Percentiles rank a stretch among this genome's conserved stretches.
Evolutionary conservation across 495 filamentous ascomycete genomes (phyloP).

Genomic region (Geopyxis carbonaria): DNA sequence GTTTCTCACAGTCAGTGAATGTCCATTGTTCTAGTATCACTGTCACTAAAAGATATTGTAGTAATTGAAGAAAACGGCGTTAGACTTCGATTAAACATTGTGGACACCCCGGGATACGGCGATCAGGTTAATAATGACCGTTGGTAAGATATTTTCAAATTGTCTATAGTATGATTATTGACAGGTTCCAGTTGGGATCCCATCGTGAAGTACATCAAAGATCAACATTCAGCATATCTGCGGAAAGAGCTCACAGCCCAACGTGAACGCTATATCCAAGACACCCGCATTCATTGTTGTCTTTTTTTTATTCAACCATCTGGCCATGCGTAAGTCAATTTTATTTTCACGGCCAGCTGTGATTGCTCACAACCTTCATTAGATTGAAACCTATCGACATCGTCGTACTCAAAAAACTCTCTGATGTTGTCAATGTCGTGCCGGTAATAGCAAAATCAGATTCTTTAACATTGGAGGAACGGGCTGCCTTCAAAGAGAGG

Average conservation of each 20-base stretch:
- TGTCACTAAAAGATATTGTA: constrained; percentile 67
- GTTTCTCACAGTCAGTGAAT: constrained; percentile 66
- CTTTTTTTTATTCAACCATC: constrained; percentile 99
- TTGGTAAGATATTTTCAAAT: constrained; percentile 36
- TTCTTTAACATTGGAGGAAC: constrained; percentile 88
- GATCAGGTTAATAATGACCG: constrained; percentile 71
- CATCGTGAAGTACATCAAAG: constrained; percentile 99
- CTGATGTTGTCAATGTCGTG: constrained; percentile 97
- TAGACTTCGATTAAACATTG: constrained; percentile 60
- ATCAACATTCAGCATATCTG: constrained; percentile 98
- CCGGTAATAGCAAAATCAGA: constrained; percentile 98
- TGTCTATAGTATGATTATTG: too few species aligned
- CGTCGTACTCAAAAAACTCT: constrained; percentile 96
- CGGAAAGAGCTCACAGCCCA: constrained; percentile 99
- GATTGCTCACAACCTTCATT: constrained; percentile 6
- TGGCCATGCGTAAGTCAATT: constrained; percentile 58
- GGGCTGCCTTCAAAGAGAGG: constrained; percentile 88
- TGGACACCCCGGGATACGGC: constrained; percentile 64
- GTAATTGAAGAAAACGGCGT: constrained; percentile 95
- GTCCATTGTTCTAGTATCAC: too few species aligned
- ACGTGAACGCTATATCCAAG: constrained; percentile 96
- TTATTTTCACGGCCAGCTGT: background rate
- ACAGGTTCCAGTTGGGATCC: constrained; percentile 51
- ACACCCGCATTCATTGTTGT: constrained; percentile 98
- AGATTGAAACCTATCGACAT: constrained; percentile 96